A percentile compares a stretch with the other conserved stretches of the same genome.
phyloP scores from a whole-genome alignment of 2,329 filamentous ascomycete genomes.

The Aspergillus texensis region DNA sequence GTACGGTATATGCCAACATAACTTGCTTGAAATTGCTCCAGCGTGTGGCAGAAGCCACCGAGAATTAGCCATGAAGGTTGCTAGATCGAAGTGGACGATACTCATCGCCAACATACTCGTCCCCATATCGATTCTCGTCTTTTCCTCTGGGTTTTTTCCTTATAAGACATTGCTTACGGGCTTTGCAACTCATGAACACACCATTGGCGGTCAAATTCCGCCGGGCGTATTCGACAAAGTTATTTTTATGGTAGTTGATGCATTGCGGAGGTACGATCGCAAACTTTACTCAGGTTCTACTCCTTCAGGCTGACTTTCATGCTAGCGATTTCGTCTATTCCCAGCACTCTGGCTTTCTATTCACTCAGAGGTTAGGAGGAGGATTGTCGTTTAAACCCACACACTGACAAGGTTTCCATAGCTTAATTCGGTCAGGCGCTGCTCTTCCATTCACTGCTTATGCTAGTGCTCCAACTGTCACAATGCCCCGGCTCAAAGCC shows the following conservation, averaged over 20 bases:
- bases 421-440: slow-evolving; percentile 78
- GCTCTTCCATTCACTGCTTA: slow-evolving; percentile 94
- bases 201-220: slow-evolving; percentile 57
- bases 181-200: slow-evolving; percentile 65
- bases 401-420: slow-evolving; percentile 40
- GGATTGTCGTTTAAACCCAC: background rate
- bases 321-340: slow-evolving; percentile 89
- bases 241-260: slow-evolving; percentile 98
- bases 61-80: slow-evolving; percentile 23
- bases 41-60: background rate
- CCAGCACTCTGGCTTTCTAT: slow-evolving; percentile 76
- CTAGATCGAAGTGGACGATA: slow-evolving; percentile 45
- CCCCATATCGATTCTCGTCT: slow-evolving; percentile 72
- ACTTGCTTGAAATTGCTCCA: background rate
- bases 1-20: background rate
- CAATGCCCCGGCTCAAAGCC: slow-evolving; percentile 96
- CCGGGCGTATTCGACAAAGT: slow-evolving; percentile 80
- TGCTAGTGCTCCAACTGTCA: slow-evolving; percentile 95
- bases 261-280: slow-evolving; percentile 72
- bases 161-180: slow-evolving; percentile 94
- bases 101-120: slow-evolving; percentile 75
- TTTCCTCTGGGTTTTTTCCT: slow-evolving; percentile 92
- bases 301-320: slow-evolving; percentile 23
- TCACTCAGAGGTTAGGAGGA: slow-evolving; percentile 75
- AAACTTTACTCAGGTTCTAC: background rate